Evolutionary conservation across 208 protist genomes (phyloP).

Genomic region (Wallacemonas sp.): DNA sequence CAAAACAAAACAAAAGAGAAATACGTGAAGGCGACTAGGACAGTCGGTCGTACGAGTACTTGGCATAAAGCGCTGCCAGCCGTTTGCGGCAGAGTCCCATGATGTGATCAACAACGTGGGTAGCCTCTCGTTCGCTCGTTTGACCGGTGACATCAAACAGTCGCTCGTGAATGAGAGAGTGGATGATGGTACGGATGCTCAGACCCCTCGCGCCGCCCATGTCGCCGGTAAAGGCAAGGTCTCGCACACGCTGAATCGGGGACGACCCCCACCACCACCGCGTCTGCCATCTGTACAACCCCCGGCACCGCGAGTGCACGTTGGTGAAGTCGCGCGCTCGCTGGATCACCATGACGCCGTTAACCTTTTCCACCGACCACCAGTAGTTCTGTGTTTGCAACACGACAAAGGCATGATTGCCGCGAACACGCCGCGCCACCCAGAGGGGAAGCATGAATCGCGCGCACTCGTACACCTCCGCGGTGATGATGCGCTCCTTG

Average conservation of each 20-base stretch:
- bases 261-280: slow-evolving; percentile 34
- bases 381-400: slow-evolving; percentile 48
- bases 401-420: slow-evolving; percentile 33
- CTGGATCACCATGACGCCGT: slow-evolving; percentile 47
- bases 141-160: slow-evolving; percentile 1
- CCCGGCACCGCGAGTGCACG: slow-evolving; percentile 45
- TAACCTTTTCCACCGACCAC: slow-evolving; percentile 57
- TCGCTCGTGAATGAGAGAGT: slow-evolving; percentile 26
- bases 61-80: background rate
- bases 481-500: slow-evolving; percentile 33
- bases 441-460: slow-evolving; percentile 9
- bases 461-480: slow-evolving; percentile 43
- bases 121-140: background rate
- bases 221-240: background rate
- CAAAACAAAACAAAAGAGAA: slow-evolving; percentile 12
- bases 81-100: slow-evolving; percentile 17
- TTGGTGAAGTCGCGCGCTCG: slow-evolving; percentile 50
- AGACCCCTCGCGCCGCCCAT: slow-evolving; percentile 11
- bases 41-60: background rate
- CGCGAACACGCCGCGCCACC: slow-evolving; percentile 1
- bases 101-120: slow-evolving; percentile 18
- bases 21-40: background rate
- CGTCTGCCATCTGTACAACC: slow-evolving; percentile 33
- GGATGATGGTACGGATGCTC: slow-evolving; percentile 12
- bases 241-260: slow-evolving; percentile 13